Evolutionary conservation across 495 filamentous ascomycete species (phyloP), one percentile per base, ranked within the genome.

Genomic region (Aspergillus cavernicola): DNA sequence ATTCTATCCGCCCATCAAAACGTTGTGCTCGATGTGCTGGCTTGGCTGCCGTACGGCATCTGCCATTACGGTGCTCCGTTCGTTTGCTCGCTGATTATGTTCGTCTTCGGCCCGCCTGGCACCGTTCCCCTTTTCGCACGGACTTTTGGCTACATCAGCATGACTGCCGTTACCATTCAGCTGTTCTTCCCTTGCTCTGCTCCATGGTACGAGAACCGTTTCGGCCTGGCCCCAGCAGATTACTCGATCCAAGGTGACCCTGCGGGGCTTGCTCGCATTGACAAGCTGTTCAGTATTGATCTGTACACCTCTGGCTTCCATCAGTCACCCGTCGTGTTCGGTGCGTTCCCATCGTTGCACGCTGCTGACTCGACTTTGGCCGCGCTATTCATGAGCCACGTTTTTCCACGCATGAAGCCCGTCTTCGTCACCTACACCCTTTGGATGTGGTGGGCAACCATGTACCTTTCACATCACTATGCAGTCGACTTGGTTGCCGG

Each of bases 371-470:
- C 91, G 22, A 90, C 89, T 6, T 74, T 95, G 53, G 89, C 95
- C 60, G 89, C 89, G 29, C 75, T 96, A n/a, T 96, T 96, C 76
- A 87, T 97, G 80, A 86, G 84, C 66, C 84, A 92, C 62, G 81
- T 89, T 62, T 97, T 97, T 75, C 92, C 92, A 2, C 79, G 80
- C 24, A 72, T 92, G 50, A 81, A 83, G 57, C 82, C 84, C 31
- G 63, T 92, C 22, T 93, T 92, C 71, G 77, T 90, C 40, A 77
- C 76, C 42, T 96, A 97, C 69, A 85, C 84, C 9, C 76, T 85
- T 48, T 97, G 92, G 92, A 85, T 97, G 63, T 95, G 89, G 87
- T 97, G 92, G 92, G 86, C 92, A n/a, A 97, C 92, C 43, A 93
- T 97, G 87, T 96, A 97, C 62, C 81, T 97, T 47, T 92, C 89